phyloP scores from a whole-genome alignment of 2,329 filamentous ascomycete genomes.

The Seiridium cupressi region DNA sequence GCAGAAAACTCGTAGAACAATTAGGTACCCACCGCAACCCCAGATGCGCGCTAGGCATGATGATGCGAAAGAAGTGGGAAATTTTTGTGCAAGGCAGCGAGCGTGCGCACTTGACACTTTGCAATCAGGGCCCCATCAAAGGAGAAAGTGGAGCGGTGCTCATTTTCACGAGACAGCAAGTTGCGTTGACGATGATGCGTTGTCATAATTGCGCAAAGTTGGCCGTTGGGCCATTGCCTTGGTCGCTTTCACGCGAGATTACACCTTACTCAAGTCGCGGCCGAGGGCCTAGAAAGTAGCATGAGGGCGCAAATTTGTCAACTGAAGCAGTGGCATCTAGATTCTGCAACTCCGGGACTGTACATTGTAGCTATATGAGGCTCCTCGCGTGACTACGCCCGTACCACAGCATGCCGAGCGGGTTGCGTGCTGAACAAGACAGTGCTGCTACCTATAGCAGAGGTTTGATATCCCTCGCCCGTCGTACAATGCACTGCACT shows the following conservation, averaged over 20 bases:
- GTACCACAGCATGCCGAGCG: background rate
- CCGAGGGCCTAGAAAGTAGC: background rate
- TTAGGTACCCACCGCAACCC: constrained; percentile 7
- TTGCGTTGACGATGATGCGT: constrained; percentile 7
- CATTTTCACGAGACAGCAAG: constrained; percentile 7
- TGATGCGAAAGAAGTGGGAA: background rate
- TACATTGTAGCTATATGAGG: background rate
- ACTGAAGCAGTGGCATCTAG: background rate
- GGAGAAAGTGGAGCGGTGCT: constrained; percentile 4
- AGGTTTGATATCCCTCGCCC: background rate
- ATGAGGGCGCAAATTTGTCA: background rate
- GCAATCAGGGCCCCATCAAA: constrained; percentile 3
- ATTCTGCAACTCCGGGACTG: background rate
- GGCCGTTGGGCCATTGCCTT: background rate
- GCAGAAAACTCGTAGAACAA: constrained; percentile 11
- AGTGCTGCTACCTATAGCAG: background rate
- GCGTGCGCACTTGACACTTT: background rate
- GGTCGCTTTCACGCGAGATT: background rate
- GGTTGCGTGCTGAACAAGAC: background rate
- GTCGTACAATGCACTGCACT: background rate
- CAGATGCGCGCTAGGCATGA: background rate
- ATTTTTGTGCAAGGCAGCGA: background rate
- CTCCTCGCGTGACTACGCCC: background rate
- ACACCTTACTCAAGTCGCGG: background rate
- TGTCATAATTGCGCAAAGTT: background rate